Evolutionary conservation across 2,329 filamentous ascomycete species (phyloP).

Genomic region (Chaetothyriales sp.): DNA sequence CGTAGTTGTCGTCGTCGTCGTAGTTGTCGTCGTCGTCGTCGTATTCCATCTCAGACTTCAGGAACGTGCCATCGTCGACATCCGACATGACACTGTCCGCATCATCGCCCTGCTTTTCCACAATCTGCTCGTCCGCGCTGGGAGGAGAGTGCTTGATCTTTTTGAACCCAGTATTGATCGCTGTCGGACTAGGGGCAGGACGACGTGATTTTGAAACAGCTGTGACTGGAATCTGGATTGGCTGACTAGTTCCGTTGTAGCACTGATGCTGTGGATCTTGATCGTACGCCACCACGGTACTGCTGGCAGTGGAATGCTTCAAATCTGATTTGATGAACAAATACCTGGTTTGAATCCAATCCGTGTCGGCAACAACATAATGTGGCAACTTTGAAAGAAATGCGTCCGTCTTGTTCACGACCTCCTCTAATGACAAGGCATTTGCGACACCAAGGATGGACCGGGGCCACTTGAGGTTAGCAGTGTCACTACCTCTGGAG

Average conservation of each 20-base stretch:
- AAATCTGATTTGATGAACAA: slow-evolving; percentile 46
- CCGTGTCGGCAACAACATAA: slow-evolving; percentile 59
- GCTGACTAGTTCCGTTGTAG: slow-evolving; percentile 24
- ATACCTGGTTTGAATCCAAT: slow-evolving; percentile 87
- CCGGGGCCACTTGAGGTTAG: slow-evolving; percentile 43
- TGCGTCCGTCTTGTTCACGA: slow-evolving; percentile 57
- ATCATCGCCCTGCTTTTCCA: slow-evolving; percentile 9
- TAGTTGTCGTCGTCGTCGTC: no score
- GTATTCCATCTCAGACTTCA: slow-evolving; percentile 18
- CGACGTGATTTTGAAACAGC: slow-evolving; percentile 35
- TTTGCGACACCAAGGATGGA: slow-evolving; percentile 47
- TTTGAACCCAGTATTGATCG: slow-evolving; percentile 8
- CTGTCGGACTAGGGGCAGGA: slow-evolving; percentile 9
- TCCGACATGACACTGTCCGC: slow-evolving; percentile 29
- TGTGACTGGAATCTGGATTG: slow-evolving; percentile 40
- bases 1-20: no score
- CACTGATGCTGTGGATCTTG: slow-evolving; percentile 26
- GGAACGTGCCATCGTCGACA: slow-evolving; percentile 32
- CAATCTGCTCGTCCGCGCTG: slow-evolving; percentile 7
- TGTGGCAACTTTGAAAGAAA: slow-evolving; percentile 46
- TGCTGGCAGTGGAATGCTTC: not conserved
- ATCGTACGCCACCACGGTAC: slow-evolving; percentile 1
- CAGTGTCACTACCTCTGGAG: not conserved
- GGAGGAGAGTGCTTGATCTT: slow-evolving; percentile 5
- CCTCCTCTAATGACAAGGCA: slow-evolving; percentile 67